Evolutionary conservation across 306 rosid genomes (phyloP).

Genomic region (Astragalus membranaceus): DNA sequence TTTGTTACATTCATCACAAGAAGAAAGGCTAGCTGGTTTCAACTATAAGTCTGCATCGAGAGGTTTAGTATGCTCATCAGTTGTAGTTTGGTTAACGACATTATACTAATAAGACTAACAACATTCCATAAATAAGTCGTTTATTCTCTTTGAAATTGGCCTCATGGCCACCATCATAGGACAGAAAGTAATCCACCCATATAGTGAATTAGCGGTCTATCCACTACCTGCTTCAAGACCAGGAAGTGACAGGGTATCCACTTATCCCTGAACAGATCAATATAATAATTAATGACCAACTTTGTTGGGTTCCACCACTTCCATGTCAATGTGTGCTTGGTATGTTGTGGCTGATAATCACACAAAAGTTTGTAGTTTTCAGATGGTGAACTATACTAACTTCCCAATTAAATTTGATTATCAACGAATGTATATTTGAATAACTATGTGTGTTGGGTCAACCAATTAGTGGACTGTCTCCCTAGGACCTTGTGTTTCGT

Average conservation of each 20-base stretch:
- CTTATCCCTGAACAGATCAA: background rate
- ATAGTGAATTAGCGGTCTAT: background rate
- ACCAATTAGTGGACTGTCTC: conserved; percentile 8
- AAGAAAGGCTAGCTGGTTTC: no score
- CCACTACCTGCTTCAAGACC: conserved; percentile 20
- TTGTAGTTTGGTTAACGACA: no score
- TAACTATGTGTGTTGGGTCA: conserved; percentile 10
- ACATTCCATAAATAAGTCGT: no score
- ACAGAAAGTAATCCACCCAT: background rate
- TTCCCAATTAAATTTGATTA: background rate
- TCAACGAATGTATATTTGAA: conserved; percentile 1
- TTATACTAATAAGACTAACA: no score
- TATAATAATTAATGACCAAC: background rate
- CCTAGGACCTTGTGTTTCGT: no score
- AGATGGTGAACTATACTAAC: background rate
- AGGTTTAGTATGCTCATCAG: no score
- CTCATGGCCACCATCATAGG: background rate
- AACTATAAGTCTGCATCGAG: no score
- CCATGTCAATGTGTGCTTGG: background rate
- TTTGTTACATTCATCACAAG: no score
- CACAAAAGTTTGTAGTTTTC: background rate
- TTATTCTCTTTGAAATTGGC: no score
- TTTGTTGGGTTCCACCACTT: conserved; percentile 26
- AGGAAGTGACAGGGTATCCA: background rate
- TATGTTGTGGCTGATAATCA: conserved; percentile 15